Evolutionary conservation across 371 early-diverging fungal genomes (phyloP).

Genomic region (Syncephalastrum sp.): DNA sequence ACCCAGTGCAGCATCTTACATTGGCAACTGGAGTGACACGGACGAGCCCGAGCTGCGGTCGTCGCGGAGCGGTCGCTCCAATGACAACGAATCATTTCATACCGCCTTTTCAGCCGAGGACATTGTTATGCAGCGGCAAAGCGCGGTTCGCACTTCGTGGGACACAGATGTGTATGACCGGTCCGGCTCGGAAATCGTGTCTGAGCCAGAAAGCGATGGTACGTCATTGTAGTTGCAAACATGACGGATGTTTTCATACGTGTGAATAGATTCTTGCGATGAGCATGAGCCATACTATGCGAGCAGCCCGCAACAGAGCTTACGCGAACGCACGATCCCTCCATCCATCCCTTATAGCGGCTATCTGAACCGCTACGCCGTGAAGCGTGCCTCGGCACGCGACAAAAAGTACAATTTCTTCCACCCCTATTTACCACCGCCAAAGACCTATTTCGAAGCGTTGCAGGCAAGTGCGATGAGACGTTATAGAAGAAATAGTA

Average conservation of each 20-base stretch:
- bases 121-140: background rate
- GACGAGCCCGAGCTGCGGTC: slow-evolving; percentile 14
- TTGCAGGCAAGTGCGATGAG: slow-evolving; percentile 24
- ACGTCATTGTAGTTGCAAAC: background rate
- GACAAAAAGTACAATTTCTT: slow-evolving; percentile 28
- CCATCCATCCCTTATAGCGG: slow-evolving; percentile 72
- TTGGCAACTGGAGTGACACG: slow-evolving; percentile 18
- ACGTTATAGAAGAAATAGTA: background rate
- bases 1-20: slow-evolving; percentile 20
- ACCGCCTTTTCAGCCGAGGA: slow-evolving; percentile 28
- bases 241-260: too few relatives aligned
- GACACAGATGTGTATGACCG: slow-evolving; percentile 13
- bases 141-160: slow-evolving; percentile 4
- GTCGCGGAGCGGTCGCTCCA: slow-evolving; percentile 22
- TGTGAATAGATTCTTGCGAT: too few relatives aligned
- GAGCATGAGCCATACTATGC: too few relatives aligned
- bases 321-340: slow-evolving; percentile 30
- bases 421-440: slow-evolving; percentile 57
- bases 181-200: slow-evolving; percentile 14
- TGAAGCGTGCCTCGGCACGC: slow-evolving; percentile 32
- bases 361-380: slow-evolving; percentile 58
- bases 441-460: slow-evolving; percentile 36
- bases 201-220: slow-evolving; percentile 23
- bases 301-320: too few relatives aligned
- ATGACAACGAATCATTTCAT: slow-evolving; percentile 42